These are phyloP conservation scores for Abortiporus biennis DNA, from an alignment of 1,284 basidiomycete species.

Conservation along the genomic window DNA sequence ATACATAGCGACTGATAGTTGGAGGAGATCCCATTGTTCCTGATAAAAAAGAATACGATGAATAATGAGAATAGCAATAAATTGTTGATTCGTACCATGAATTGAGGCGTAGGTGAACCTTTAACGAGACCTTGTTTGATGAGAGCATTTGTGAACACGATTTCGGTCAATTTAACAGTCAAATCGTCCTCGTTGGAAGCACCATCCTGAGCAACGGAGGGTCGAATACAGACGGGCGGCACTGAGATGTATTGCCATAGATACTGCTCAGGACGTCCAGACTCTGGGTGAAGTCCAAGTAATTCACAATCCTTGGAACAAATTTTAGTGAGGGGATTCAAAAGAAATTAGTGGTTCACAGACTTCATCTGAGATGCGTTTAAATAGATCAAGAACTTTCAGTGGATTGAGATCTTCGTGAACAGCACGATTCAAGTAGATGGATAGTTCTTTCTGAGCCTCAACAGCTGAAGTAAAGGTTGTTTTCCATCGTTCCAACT, in stretches of 20 bases:
- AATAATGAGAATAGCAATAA: constrained; percentile 3
- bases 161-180: constrained; percentile 96
- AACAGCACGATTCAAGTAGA: constrained; percentile 85
- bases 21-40: constrained; percentile 99
- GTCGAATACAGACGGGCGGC: constrained; percentile 95
- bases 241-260: constrained; percentile 99
- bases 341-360: constrained; percentile 11
- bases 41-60: constrained; percentile 24
- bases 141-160: constrained; percentile 91
- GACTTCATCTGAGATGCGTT: constrained; percentile 88
- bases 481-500: constrained; percentile 84
- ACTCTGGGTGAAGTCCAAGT: constrained; percentile 84
- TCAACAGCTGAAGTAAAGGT: constrained; percentile 83
- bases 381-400: constrained; percentile 92
- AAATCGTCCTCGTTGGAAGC: constrained; percentile 98
- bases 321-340: neutral
- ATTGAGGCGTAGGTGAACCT: constrained; percentile 82
- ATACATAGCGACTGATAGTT: constrained; percentile 94
- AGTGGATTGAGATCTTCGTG: constrained; percentile 95
- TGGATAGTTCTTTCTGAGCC: constrained; percentile 81
- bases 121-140: constrained; percentile 89
- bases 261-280: constrained; percentile 94
- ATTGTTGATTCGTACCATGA: no score
- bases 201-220: constrained; percentile 95
- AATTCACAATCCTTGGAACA: constrained; percentile 87